Evolutionary conservation across 805 yeast species (phyloP).

Genomic region (Pichia californica): DNA sequence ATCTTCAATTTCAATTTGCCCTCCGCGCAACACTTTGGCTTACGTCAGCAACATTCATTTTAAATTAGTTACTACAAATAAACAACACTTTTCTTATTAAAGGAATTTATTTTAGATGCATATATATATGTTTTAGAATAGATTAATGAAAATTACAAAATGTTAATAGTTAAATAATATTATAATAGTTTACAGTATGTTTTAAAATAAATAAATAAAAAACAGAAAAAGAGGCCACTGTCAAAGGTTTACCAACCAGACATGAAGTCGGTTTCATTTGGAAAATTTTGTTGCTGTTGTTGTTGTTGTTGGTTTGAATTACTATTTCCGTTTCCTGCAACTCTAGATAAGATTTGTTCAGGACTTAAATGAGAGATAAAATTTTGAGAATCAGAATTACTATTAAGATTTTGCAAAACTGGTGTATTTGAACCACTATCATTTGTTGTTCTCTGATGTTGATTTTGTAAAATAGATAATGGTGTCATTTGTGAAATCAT

Average conservation of each 20-base stretch:
- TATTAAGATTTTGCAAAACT: slow-evolving; percentile 13
- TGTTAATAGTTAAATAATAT: too few species aligned
- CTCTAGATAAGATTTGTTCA: slow-evolving; percentile 31
- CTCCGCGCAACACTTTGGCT: too few species aligned
- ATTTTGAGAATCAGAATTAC: slow-evolving; percentile 8
- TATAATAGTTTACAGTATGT: too few species aligned
- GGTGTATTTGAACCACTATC: background rate
- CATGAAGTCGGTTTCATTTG: slow-evolving; percentile 1
- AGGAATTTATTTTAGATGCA: too few species aligned
- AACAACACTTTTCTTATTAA: too few species aligned
- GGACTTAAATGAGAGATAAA: slow-evolving; percentile 24
- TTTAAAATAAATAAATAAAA: too few species aligned
- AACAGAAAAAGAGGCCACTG: background rate
- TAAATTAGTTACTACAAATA: too few species aligned
- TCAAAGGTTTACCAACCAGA: slow-evolving; percentile 4
- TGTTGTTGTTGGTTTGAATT: background rate
- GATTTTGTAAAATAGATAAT: slow-evolving; percentile 15
- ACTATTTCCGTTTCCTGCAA: slow-evolving; percentile 5
- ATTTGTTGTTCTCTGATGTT: background rate
- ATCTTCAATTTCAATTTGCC: background rate
- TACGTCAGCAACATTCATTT: too few species aligned
- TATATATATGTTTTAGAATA: too few species aligned
- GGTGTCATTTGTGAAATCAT: slow-evolving; percentile 28
- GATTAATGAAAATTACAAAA: too few species aligned
- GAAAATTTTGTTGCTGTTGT: background rate